Conservation (phyloP, 805 yeast genomes). For the Saccharomycopsis babjevae region DNA sequence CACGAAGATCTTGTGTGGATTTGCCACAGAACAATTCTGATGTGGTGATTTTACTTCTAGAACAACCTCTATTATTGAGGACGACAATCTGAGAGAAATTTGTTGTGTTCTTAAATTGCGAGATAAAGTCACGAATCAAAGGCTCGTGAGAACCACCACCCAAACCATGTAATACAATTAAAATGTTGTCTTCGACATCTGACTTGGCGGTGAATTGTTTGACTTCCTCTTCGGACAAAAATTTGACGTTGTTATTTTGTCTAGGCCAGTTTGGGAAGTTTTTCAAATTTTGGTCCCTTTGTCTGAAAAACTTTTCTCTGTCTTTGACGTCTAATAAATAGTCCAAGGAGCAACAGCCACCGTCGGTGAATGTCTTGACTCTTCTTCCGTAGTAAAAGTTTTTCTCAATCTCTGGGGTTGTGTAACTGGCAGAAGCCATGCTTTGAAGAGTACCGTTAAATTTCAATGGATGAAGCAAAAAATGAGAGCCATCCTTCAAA, state of each 20-base stretch:
- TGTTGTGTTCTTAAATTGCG: neutral
- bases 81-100: slow-evolving; percentile 47
- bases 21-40: slow-evolving; percentile 59
- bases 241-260: slow-evolving; percentile 62
- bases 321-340: slow-evolving; percentile 38
- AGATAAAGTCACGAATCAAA: slow-evolving; percentile 38
- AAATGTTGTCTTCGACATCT: slow-evolving; percentile 39
- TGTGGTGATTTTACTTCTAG: slow-evolving; percentile 60
- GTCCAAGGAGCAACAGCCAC: slow-evolving; percentile 68
- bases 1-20: slow-evolving; percentile 60
- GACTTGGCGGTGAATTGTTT: slow-evolving; percentile 25
- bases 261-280: slow-evolving; percentile 42
- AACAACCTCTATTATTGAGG: slow-evolving; percentile 67
- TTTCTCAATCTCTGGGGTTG: slow-evolving; percentile 39
- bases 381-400: slow-evolving; percentile 68
- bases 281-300: slow-evolving; percentile 25
- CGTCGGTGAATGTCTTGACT: slow-evolving; percentile 46
- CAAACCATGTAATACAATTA: slow-evolving; percentile 59
- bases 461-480: slow-evolving; percentile 48
- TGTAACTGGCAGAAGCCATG: slow-evolving; percentile 46
- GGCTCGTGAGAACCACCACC: slow-evolving; percentile 79
- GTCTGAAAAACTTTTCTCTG: slow-evolving; percentile 18
- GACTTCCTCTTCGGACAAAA: slow-evolving; percentile 38
- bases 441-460: slow-evolving; percentile 76
- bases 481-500: slow-evolving; percentile 36